Evolutionary conservation across 139 green algal species (phyloP).

Genomic region (Yamagishiella unicocca): DNA sequence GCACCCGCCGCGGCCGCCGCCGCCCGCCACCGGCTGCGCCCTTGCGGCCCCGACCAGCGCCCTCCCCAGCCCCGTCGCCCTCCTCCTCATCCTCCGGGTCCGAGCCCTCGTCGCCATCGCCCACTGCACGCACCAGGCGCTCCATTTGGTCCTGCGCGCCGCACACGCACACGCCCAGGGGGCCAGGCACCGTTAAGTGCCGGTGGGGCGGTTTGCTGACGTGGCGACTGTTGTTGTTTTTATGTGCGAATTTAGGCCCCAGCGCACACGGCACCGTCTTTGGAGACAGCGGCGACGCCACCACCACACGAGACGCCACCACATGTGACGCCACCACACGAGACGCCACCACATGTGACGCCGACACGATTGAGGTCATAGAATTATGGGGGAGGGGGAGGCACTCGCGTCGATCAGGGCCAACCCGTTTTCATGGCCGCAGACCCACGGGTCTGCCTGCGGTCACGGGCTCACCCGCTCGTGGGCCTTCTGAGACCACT

Average conservation of each 20-base stretch:
- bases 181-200: too few species aligned
- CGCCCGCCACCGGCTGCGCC: background rate
- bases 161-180: too few species aligned
- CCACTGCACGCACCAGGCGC: constrained; percentile 5
- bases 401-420: background rate
- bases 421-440: background rate
- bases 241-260: too few species aligned
- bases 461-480: background rate
- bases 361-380: too few species aligned
- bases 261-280: too few species aligned
- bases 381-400: background rate
- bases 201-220: too few species aligned
- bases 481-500: constrained; percentile 40
- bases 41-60: too few species aligned
- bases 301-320: background rate
- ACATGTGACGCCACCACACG: background rate
- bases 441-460: background rate
- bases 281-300: background rate
- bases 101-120: background rate
- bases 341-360: too few species aligned
- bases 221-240: too few species aligned
- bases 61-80: background rate
- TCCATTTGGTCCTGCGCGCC: constrained; percentile 30
- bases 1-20: background rate
- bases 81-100: background rate